Conservation (phyloP, 2,329 filamentous ascomycete genomes). For the Zymoseptoria passerinii region DNA sequence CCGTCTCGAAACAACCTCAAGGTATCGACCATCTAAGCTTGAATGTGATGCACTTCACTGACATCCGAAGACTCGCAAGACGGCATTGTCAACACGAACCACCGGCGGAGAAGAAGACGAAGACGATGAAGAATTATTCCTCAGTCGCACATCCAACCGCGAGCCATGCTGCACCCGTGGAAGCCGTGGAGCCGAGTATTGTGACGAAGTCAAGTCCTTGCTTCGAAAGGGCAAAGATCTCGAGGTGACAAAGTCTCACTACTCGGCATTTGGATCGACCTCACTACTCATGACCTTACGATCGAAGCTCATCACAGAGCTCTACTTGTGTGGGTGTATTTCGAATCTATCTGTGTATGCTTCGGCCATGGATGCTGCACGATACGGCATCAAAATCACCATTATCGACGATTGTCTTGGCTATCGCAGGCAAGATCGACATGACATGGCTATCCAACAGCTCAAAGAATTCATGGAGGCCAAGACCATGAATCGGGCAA, state of each 20-base stretch:
- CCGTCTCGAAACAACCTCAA: slow-evolving; percentile 5
- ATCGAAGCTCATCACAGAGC: slow-evolving; percentile 78
- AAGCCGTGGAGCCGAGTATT: slow-evolving; percentile 43
- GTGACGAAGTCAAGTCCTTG: slow-evolving; percentile 40
- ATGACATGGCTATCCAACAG: slow-evolving; percentile 60
- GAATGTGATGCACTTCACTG: background rate
- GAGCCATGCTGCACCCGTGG: slow-evolving; percentile 36
- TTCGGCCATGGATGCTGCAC: slow-evolving; percentile 81
- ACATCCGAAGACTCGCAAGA: background rate
- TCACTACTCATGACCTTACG: slow-evolving; percentile 67
- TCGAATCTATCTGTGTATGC: slow-evolving; percentile 86
- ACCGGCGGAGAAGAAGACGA: slow-evolving; percentile 10
- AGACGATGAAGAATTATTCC: slow-evolving; percentile 40
- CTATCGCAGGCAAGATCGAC: slow-evolving; percentile 61
- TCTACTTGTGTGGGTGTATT: slow-evolving; percentile 80
- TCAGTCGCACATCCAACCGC: slow-evolving; percentile 31
- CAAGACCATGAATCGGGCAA: slow-evolving; percentile 51
- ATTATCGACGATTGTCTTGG: slow-evolving; percentile 84
- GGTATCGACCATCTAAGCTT: slow-evolving; percentile 3
- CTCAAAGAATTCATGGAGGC: slow-evolving; percentile 70
- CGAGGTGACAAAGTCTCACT: slow-evolving; percentile 62
- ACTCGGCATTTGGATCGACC: slow-evolving; percentile 77
- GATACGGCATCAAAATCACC: slow-evolving; percentile 79
- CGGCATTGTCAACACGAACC: background rate
- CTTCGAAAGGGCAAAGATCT: slow-evolving; percentile 46